Evolutionary conservation across 768 basidiomycete genomes (phyloP), one percentile per base, ranked within the genome.

Genomic region (Rhodotorula taiwanensis): DNA sequence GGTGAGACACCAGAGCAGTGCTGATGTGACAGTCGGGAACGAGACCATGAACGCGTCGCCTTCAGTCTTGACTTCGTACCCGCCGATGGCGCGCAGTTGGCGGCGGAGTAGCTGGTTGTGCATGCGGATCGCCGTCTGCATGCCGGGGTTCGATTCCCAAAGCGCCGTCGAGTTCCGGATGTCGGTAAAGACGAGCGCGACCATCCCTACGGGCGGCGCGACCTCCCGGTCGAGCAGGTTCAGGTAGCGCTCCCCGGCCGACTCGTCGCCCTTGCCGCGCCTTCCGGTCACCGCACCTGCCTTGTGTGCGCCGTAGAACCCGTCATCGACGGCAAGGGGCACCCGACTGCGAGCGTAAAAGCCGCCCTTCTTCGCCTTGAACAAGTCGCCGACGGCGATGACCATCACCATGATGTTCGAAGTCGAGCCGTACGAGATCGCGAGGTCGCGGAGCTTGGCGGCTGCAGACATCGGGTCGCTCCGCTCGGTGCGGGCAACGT

Each of bases 41-140:
- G 94, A 90, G 56, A 92, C 92, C 88, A 99, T 93, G 80, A 99
- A 99, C 1, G 94, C 85, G 72, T 98, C 95, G 33, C 95, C 95
- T 84, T 99, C 95, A 16, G 95, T 99, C 78, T 99, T 99, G 73
- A 98, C 94, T 77, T 97, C 91, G 75, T 98, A 99, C 1, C 95
- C 95, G 33, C 92, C 92, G 71, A 92, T 93, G 45, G 87, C 80
- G 33, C 94, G 84, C 36, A 97, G 78, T 64, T 87, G 85, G 10
- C 93, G 82, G 27, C 95, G 84, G 50, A 98, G 80, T 28, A 97
- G 80, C 54, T 78, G 81, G 74, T 98, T 93, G 77, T 99, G 95
- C 69, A 91, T 76, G 31, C 84, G 83, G 81, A 95, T 93, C 5
- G 93, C 92, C 0, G 86, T 87, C 27, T 87, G 84, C 93, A 98